Evolutionary conservation across 2,329 filamentous ascomycete genomes (phyloP).

Genomic region (Myriosclerotinia scirpicola): DNA sequence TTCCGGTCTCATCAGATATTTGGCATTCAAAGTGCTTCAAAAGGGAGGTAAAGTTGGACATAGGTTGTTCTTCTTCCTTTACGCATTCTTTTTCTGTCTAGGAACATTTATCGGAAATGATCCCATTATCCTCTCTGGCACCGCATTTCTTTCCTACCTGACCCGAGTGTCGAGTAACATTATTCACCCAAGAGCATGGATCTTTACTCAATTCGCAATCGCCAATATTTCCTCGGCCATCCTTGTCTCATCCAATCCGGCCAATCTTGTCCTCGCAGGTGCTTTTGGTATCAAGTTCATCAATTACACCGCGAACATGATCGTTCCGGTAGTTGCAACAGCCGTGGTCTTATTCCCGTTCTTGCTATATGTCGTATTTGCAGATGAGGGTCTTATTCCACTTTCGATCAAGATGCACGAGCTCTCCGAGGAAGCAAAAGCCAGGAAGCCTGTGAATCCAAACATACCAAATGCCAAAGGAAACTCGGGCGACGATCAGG

Average conservation of each 20-base stretch:
- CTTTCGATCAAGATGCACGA: conserved; percentile 66
- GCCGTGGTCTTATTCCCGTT: conserved; percentile 68
- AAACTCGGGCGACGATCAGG: conserved; percentile 53
- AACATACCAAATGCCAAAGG: conserved; percentile 67
- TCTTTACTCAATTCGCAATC: conserved; percentile 68
- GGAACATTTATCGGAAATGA: conserved; percentile 73
- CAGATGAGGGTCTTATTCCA: conserved; percentile 63
- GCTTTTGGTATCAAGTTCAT: conserved; percentile 73
- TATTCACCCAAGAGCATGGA: conserved; percentile 69
- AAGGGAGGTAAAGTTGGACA: conserved; percentile 67
- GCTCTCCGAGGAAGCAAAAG: conserved; percentile 56
- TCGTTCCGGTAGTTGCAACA: conserved; percentile 69
- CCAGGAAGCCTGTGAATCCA: conserved; percentile 63
- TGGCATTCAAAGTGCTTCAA: conserved; percentile 69
- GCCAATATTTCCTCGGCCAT: conserved; percentile 75
- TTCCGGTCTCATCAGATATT: conserved; percentile 67
- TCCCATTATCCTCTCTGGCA: conserved; percentile 72
- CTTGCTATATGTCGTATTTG: conserved; percentile 68
- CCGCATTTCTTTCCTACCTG: conserved; percentile 75
- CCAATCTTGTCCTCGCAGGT: conserved; percentile 71
- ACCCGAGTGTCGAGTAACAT: conserved; percentile 74
- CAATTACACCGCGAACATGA: conserved; percentile 74
- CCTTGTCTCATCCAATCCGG: conserved; percentile 75
- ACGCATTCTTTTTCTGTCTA: conserved; percentile 67
- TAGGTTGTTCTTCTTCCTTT: conserved; percentile 69